phyloP scores from a whole-genome alignment of 1,139 yeast genomes.

The Zygosaccharomyces pseudobailii region DNA sequence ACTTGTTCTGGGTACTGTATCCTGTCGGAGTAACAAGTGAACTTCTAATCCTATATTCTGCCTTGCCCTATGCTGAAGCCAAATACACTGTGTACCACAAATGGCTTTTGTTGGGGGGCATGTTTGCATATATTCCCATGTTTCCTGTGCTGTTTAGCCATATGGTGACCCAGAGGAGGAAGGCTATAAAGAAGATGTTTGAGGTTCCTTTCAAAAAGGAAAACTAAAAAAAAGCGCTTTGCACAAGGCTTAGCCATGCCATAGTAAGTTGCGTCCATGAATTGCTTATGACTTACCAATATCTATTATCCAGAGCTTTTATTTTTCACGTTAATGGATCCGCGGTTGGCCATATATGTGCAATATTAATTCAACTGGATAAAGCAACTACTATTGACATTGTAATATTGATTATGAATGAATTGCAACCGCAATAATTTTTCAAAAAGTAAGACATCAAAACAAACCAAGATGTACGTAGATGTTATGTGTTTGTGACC shows the following conservation, averaged over 20 bases:
- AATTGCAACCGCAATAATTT: not conserved
- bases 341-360: not conserved
- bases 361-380: not conserved
- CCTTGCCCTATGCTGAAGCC: constrained; percentile 57
- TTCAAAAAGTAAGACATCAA: not conserved
- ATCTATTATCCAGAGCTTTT: not conserved
- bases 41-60: constrained; percentile 60
- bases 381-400: not conserved
- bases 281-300: not conserved
- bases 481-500: not conserved
- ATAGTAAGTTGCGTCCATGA: not conserved
- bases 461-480: not conserved
- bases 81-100: constrained; percentile 51
- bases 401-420: not conserved
- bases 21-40: constrained; percentile 92
- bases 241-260: not conserved
- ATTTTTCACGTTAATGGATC: not conserved
- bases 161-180: constrained; percentile 83
- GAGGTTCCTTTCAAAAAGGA: constrained; percentile 7
- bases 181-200: constrained; percentile 44
- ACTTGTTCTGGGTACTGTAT: constrained; percentile 73
- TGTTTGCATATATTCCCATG: constrained; percentile 78
- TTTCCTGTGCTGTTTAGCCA: constrained; percentile 79
- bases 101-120: constrained; percentile 49
- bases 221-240: not conserved